phyloP scores from a whole-genome alignment of 345 rosid genomes.

The Brassica cretica region DNA sequence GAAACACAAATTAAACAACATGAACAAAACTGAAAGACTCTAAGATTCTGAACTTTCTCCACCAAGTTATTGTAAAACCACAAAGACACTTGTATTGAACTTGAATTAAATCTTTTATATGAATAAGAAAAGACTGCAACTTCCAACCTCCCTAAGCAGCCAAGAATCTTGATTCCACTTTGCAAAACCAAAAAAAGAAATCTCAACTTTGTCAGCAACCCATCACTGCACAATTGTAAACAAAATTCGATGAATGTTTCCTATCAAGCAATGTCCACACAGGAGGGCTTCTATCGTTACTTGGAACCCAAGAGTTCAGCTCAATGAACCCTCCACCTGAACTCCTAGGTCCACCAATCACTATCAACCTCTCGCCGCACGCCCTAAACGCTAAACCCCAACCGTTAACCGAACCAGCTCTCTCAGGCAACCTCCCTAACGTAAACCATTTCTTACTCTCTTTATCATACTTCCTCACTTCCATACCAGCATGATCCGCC shows the following conservation, averaged over 20 bases:
- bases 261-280: constrained; percentile 64
- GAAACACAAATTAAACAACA: constrained; percentile 13
- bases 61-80: constrained; percentile 26
- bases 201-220: constrained; percentile 56
- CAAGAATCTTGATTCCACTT: constrained; percentile 21
- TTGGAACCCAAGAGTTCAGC: constrained; percentile 74
- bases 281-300: constrained; percentile 50
- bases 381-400: constrained; percentile 93
- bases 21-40: constrained; percentile 11
- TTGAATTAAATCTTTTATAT: constrained; percentile 13
- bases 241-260: constrained; percentile 57
- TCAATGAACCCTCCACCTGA: constrained; percentile 57
- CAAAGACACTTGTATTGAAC: constrained; percentile 27
- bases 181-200: not conserved
- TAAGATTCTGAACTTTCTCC: constrained; percentile 10
- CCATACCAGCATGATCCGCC: constrained; percentile 56
- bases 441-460: constrained; percentile 54
- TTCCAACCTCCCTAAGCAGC: constrained; percentile 4
- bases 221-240: constrained; percentile 84
- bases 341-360: constrained; percentile 61
- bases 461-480: constrained; percentile 65
- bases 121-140: constrained; percentile 22
- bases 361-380: constrained; percentile 66
- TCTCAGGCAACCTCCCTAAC: constrained; percentile 61
- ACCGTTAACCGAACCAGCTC: constrained; percentile 58